Base-by-base conservation (phyloP, 257 asterid genomes). In the Penstemon davidsonii region DNA sequence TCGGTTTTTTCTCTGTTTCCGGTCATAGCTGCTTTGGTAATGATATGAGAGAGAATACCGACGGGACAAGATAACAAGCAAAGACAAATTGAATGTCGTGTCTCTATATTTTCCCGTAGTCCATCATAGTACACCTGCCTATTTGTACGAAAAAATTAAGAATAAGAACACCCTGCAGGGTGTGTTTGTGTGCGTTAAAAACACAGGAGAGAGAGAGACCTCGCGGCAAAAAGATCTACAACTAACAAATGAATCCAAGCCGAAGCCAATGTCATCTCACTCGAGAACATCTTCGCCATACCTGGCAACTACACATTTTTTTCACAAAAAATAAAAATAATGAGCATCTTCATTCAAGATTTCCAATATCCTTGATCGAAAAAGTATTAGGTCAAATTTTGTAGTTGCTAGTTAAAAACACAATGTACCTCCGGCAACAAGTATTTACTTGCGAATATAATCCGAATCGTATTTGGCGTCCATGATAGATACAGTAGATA, bases 201-300 rank as follows among this genome's bases (percentile, higher is more conserved):
- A 7, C 50, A 36, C 19, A 15, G 18, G 38, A 37, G 68, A 40
- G 33, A 18, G 76, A 71, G 18, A 4, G 53, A 91, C 96, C 96
- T 87, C 52, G 98, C 98, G 60, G 98, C 96, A 45, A 84, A 92
- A 69, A 92, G 97, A 80, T 92, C 97, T 2, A 92, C 83, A 33
- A 82, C 85, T 72, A 92, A 71, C 67, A 92, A 79, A 82, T 92
- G 98, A 79, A 92, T 88, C 98, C 98, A 92, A 13, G 95, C 97
- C 55, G 98, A 92, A 75, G 97, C 91, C 73, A 92, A 37, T 3
- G 98, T 87, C 85, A 87, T 86, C 81, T 89, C 96, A 79, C 60
- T 83, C 18, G 94, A 84, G 78, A 94, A 94, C 92, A 94, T 81
- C 89, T 84, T 91, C 18, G 92, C 90, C 69, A 94, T 91, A 57